Conservation (phyloP, 1,284 basidiomycete genomes). For the Salmacisia buchloeana region DNA sequence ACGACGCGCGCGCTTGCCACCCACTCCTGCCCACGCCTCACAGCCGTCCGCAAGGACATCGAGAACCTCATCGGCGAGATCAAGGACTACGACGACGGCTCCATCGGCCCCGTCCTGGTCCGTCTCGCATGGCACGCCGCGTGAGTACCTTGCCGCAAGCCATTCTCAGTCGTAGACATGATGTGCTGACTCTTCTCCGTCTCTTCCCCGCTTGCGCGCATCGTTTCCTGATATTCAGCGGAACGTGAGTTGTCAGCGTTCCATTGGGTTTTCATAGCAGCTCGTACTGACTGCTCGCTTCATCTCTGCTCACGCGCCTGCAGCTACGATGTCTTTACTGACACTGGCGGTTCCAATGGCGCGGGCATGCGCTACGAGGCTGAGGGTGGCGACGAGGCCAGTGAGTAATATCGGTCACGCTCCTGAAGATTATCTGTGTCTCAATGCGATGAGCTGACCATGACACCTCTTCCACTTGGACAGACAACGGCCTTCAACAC, state of each 20-base stretch:
- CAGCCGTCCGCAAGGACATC: constrained; percentile 43
- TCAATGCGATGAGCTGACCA: no score
- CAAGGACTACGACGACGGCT: constrained; percentile 48
- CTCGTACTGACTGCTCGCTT: background rate
- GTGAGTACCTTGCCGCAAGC: constrained; percentile 9
- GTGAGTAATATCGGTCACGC: constrained; percentile 9
- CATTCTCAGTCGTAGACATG: background rate
- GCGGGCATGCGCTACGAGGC: constrained; percentile 52
- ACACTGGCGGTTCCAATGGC: constrained; percentile 57
- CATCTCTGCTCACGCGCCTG: constrained; percentile 18
- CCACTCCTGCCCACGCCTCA: background rate
- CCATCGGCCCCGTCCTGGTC: constrained; percentile 45
- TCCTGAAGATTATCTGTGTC: no score
- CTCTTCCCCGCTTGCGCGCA: background rate
- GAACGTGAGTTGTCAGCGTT: background rate
- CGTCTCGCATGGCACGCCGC: constrained; percentile 47
- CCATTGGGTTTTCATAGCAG: background rate
- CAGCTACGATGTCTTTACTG: constrained; percentile 47
- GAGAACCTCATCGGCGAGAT: constrained; percentile 38
- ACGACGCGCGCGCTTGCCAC: background rate
- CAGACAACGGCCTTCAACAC: constrained; percentile 53
- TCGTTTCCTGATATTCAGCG: background rate
- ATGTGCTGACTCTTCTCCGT: background rate
- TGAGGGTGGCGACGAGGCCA: constrained; percentile 50
- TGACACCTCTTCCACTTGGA: background rate